Percentiles rank a stretch among this genome's conserved stretches.
These are phyloP conservation scores for Paracoccidioides lutzii DNA, from an alignment of 2,329 filamentous ascomycete genomes.

Conservation along the genomic window DNA sequence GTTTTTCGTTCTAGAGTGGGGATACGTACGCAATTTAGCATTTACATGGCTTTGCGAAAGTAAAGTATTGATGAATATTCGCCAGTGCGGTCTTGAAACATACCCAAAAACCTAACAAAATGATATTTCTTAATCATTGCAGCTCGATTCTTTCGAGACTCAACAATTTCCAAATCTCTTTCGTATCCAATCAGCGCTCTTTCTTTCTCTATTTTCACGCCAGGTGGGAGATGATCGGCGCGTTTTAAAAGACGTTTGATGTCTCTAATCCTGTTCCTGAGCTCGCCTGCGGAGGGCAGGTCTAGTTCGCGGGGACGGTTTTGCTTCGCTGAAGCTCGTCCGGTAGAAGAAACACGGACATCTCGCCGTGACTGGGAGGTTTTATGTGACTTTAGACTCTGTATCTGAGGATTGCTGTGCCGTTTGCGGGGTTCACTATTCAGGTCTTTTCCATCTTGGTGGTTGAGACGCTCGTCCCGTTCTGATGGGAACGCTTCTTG, in stretches of 20 bases:
- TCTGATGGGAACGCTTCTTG: neutral
- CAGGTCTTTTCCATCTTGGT: neutral
- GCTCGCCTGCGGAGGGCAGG: slow-evolving; percentile 33
- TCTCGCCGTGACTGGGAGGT: neutral
- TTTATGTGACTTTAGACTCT: slow-evolving; percentile 1
- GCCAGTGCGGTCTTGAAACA: slow-evolving; percentile 1
- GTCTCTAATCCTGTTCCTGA: slow-evolving; percentile 45
- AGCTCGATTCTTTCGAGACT: slow-evolving; percentile 36
- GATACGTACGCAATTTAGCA: neutral
- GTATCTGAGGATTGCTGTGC: neutral
- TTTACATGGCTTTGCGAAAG: neutral
- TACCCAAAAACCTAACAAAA: slow-evolving; percentile 52
- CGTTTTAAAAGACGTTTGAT: slow-evolving; percentile 40
- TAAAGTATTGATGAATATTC: neutral
- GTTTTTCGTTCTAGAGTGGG: slow-evolving; percentile 27
- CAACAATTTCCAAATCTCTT: slow-evolving; percentile 41
- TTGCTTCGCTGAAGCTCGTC: neutral
- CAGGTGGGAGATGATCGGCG: slow-evolving; percentile 38
- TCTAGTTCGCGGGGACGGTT: slow-evolving; percentile 1
- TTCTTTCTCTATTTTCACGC: slow-evolving; percentile 45
- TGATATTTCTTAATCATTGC: slow-evolving; percentile 51
- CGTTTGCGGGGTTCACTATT: slow-evolving; percentile 2
- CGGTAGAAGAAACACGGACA: neutral
- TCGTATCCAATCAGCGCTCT: slow-evolving; percentile 45
- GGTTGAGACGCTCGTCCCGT: neutral